These are phyloP conservation scores for Polygonum maritimum DNA, from an alignment of 148 eudicot genomes.

Conservation along the genomic window DNA sequence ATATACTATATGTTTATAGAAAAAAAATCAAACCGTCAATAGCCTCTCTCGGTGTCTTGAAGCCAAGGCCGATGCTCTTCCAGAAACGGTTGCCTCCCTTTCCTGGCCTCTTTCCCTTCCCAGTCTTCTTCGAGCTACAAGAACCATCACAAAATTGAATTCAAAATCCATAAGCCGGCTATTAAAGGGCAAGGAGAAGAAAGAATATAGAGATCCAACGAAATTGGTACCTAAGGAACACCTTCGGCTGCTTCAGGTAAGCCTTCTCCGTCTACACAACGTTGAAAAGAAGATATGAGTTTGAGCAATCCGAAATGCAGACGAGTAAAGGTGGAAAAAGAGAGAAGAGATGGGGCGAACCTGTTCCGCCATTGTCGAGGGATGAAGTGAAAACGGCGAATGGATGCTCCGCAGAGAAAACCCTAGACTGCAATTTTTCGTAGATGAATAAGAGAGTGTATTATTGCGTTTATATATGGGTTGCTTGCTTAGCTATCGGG, in stretches of 20 bases:
- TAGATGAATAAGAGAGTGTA: too few relatives aligned
- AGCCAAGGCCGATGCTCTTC: slow-evolving; percentile 17
- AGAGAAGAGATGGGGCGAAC: background rate
- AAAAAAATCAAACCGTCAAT: slow-evolving; percentile 11
- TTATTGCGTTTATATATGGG: too few relatives aligned
- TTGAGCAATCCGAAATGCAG: too few relatives aligned
- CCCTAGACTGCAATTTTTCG: background rate
- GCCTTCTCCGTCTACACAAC: slow-evolving; percentile 35
- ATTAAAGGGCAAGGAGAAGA: background rate
- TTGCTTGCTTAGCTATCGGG: too few relatives aligned
- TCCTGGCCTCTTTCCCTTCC: slow-evolving; percentile 15
- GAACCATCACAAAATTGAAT: background rate
- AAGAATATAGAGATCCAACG: background rate
- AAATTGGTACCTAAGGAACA: slow-evolving; percentile 29
- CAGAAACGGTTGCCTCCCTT: slow-evolving; percentile 17
- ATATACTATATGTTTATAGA: too few relatives aligned
- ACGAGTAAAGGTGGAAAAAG: too few relatives aligned
- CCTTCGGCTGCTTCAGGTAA: slow-evolving; percentile 36
- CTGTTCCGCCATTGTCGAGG: slow-evolving; percentile 40
- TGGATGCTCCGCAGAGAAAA: background rate
- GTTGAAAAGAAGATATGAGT: background rate
- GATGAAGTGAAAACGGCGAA: background rate
- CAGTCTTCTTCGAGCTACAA: slow-evolving; percentile 16
- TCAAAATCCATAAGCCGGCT: too few relatives aligned
- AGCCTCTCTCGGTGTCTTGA: slow-evolving; percentile 19